These are phyloP conservation scores for Neonothopanus nambi DNA, from an alignment of 1,284 basidiomycete genomes.

Conservation along the genomic window DNA sequence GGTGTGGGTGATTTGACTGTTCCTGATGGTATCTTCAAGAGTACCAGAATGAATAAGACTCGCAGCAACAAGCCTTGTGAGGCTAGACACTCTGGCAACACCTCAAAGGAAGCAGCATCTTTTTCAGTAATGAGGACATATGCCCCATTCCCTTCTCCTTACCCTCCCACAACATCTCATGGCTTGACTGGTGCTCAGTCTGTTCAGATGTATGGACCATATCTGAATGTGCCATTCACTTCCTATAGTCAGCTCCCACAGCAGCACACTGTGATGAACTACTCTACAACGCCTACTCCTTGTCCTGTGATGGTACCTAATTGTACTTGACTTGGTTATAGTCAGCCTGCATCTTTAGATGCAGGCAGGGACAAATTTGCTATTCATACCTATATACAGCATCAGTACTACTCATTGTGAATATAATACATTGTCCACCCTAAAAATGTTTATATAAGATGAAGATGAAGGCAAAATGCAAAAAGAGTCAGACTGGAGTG, in stretches of 20 bases:
- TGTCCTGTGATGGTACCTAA: not conserved
- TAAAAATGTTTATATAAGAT: no score
- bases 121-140: slow-evolving; percentile 46
- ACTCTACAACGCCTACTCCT: not conserved
- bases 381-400: no score
- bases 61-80: slow-evolving; percentile 40
- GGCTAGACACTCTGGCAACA: not conserved
- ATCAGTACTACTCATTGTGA: no score
- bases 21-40: slow-evolving; percentile 63
- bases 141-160: slow-evolving; percentile 54
- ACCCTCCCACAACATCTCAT: slow-evolving; percentile 25
- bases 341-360: no score
- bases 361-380: no score
- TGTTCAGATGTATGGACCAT: slow-evolving; percentile 41
- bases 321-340: no score
- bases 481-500: no score
- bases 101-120: slow-evolving; percentile 28
- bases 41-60: slow-evolving; percentile 55
- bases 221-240: slow-evolving; percentile 22
- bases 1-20: slow-evolving; percentile 53
- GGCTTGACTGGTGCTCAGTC: slow-evolving; percentile 28
- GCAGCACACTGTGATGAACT: not conserved
- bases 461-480: no score
- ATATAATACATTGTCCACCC: no score
- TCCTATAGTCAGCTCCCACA: not conserved